Evolutionary conservation across 2,329 filamentous ascomycete genomes (phyloP).

Genomic region (Scytalidium lignicola): DNA sequence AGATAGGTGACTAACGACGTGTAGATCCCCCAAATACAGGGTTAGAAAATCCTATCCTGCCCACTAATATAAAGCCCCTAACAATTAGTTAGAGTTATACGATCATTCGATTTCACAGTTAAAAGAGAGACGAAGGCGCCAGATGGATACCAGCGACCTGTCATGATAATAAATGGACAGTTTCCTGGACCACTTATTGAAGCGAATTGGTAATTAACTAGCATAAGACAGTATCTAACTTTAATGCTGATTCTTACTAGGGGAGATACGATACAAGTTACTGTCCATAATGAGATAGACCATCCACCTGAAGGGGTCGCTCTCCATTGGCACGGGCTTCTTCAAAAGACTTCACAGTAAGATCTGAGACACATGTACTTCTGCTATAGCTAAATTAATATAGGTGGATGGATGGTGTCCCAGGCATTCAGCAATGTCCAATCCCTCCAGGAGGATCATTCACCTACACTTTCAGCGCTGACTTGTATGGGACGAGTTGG

Average conservation of each 20-base stretch:
- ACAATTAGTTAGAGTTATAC: conserved; percentile 27
- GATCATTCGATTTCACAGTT: conserved; percentile 17
- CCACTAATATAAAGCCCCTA: conserved; percentile 19
- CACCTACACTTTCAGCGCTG: conserved; percentile 4
- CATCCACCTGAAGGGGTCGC: conserved; percentile 20
- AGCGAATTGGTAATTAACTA: conserved; percentile 44
- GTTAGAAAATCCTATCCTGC: neutral
- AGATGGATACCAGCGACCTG: conserved; percentile 26
- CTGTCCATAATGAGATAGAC: conserved; percentile 62
- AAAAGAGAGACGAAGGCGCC: conserved; percentile 19
- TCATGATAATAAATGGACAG: conserved; percentile 52
- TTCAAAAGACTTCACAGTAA: conserved; percentile 26
- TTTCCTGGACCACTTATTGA: conserved; percentile 63
- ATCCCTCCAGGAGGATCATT: conserved; percentile 21
- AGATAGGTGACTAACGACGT: neutral
- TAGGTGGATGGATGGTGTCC: conserved; percentile 40
- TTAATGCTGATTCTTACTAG: neutral
- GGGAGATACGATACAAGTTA: conserved; percentile 46
- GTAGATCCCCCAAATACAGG: neutral
- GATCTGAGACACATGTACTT: neutral
- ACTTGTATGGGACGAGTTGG: conserved; percentile 4
- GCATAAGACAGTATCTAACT: neutral
- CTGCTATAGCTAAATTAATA: neutral
- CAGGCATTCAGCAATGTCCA: conserved; percentile 26
- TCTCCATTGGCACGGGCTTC: conserved; percentile 40